Evolutionary conservation across 805 yeast genomes (phyloP).

Genomic region (Sugiyamaella chiloensis): DNA sequence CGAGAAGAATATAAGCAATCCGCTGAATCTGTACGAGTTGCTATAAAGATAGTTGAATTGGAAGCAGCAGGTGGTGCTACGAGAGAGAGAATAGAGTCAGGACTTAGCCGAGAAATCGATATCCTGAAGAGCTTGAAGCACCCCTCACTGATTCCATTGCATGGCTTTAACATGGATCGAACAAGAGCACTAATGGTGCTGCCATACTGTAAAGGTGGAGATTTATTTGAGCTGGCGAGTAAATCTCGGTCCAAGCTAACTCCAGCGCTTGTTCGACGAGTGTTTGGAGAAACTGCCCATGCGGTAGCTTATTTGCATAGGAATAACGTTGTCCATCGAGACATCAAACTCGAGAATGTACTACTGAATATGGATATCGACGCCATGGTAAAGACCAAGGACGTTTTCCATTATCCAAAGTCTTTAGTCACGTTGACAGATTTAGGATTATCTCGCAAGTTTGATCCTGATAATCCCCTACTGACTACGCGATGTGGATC

Average conservation of each 20-base stretch:
- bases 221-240: slow-evolving; percentile 63
- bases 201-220: slow-evolving; percentile 83
- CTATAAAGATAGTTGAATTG: slow-evolving; percentile 63
- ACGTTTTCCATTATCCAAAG: slow-evolving; percentile 21
- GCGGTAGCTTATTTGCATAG: slow-evolving; percentile 74
- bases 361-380: slow-evolving; percentile 37
- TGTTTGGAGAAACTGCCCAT: slow-evolving; percentile 65
- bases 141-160: slow-evolving; percentile 64
- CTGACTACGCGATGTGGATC: slow-evolving; percentile 92
- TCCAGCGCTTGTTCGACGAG: slow-evolving; percentile 51
- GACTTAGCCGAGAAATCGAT: slow-evolving; percentile 69
- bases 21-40: slow-evolving; percentile 42
- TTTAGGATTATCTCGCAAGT: slow-evolving; percentile 78
- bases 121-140: slow-evolving; percentile 54
- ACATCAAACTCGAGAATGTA: slow-evolving; percentile 77
- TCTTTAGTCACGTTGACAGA: slow-evolving; percentile 65
- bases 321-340: slow-evolving; percentile 76
- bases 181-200: slow-evolving; percentile 52
- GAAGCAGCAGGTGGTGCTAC: slow-evolving; percentile 41
- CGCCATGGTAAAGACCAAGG: slow-evolving; percentile 30
- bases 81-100: slow-evolving; percentile 53
- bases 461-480: slow-evolving; percentile 57
- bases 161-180: slow-evolving; percentile 40
- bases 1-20: slow-evolving; percentile 29
- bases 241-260: slow-evolving; percentile 41